Conservation (phyloP, 352 stramenopile species). For the Phytopythium boreale region DNA sequence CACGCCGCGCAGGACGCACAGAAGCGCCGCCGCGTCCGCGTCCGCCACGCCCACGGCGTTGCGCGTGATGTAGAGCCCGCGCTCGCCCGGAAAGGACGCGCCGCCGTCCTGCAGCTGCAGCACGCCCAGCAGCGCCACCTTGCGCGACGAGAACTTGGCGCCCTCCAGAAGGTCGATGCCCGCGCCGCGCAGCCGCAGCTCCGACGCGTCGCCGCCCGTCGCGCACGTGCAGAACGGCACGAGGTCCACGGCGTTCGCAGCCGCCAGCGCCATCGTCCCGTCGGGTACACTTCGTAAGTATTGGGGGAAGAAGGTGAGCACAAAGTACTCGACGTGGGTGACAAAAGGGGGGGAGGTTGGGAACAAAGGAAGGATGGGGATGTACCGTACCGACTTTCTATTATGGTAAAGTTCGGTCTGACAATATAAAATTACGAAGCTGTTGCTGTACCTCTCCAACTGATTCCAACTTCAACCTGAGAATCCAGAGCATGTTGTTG, state of each 20-base stretch:
- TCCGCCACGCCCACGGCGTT: constrained; percentile 37
- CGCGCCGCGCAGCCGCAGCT: constrained; percentile 38
- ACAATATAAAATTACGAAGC: background rate
- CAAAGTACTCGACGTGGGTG: background rate
- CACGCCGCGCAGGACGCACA: constrained; percentile 49
- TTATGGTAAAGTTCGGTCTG: background rate
- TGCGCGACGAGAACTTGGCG: constrained; percentile 37
- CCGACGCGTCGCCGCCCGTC: constrained; percentile 12
- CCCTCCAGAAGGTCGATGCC: constrained; percentile 52
- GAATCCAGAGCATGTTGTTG: background rate
- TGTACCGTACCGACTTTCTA: background rate
- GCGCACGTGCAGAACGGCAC: constrained; percentile 62
- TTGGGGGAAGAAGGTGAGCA: background rate
- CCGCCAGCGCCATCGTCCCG: constrained; percentile 9
- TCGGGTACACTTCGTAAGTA: too few species aligned
- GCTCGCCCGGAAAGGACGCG: constrained; percentile 17
- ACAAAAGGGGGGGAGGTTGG: background rate
- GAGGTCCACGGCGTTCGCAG: constrained; percentile 18
- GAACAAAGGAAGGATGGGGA: background rate
- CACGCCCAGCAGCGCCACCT: constrained; percentile 56
- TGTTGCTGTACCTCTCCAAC: background rate
- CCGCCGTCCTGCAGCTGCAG: constrained; percentile 30
- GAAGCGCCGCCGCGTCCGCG: constrained; percentile 47
- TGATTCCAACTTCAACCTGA: constrained; percentile 2
- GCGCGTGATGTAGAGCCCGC: constrained; percentile 53